These are phyloP conservation scores for Cytidiella melzeri DNA, from an alignment of 768 basidiomycete genomes.

Conservation along the genomic window DNA sequence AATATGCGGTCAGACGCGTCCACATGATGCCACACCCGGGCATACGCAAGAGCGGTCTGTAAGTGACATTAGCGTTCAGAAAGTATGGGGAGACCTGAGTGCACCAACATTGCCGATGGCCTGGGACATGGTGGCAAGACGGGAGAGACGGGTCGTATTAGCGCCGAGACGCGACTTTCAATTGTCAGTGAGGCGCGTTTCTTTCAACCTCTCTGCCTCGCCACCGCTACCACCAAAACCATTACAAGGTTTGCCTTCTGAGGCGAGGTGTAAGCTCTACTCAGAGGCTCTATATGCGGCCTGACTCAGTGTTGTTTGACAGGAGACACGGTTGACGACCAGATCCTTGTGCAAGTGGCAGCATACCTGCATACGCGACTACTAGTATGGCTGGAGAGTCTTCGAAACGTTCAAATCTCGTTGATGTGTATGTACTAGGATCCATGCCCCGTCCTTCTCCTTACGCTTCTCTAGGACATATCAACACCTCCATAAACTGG, in stretches of 20 bases:
- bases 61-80: not conserved
- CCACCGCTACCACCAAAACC: not conserved
- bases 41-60: constrained; percentile 92
- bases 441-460: not conserved
- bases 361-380: no score
- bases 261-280: constrained; percentile 1
- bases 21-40: constrained; percentile 95
- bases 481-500: constrained; percentile 51
- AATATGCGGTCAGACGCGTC: constrained; percentile 87
- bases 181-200: not conserved
- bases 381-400: constrained; percentile 37
- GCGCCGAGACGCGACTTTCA: not conserved
- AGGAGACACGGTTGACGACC: no score
- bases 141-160: constrained; percentile 10
- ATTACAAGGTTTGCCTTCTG: not conserved
- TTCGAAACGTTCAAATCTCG: constrained; percentile 59
- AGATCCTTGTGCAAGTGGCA: no score
- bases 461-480: constrained; percentile 44
- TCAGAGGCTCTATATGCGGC: no score
- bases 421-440: constrained; percentile 55
- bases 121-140: constrained; percentile 57
- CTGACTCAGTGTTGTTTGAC: no score
- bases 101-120: constrained; percentile 71
- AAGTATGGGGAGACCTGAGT: not conserved
- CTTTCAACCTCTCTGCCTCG: not conserved